Base-by-base conservation (phyloP, 225 moss, liverwort and hornwort species). In the Thuidium tamariscinum region DNA sequence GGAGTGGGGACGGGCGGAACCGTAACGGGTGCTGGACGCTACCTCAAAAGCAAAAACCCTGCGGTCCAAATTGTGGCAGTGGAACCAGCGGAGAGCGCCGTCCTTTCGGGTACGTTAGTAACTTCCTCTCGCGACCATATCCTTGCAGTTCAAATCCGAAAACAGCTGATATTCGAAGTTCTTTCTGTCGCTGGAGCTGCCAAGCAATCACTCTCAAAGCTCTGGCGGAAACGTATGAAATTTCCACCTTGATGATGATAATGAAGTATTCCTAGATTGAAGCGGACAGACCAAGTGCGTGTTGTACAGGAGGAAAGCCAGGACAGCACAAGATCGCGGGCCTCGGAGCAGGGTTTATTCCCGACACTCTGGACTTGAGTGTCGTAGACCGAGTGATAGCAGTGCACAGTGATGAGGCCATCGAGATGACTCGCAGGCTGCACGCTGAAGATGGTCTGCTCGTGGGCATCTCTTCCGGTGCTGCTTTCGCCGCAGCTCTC, bases 391-490 rank as follows among this genome's bases (percentile, higher is more conserved):
- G 93, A 76, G 74, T 97, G 42, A 61, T 94, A 21, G 74, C 89
- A 67, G 89, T 95, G 56, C 85, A 83, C 21, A 90, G 95, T 57
- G 89, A 86, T 56, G 96, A 95, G 71, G 92, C 97, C 32, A 25
- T 98, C 25, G 85, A 85, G 62, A 89, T 87, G 89, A 88, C 95
- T 32, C 88, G 89, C 79, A 93, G 96, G 82, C 89, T 98, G 85
- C 89, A 95, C n/a, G 60, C 74, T 29, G 95, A 98, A 88, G 98
- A 98, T 73, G 93, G 95, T 41, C 87, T 98, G 49, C 92, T 98
- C 26, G 98, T 95, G 44, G 98, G 98, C 41, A 86, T 98, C 62
- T 96, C 98, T 20, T 96, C 96, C 2, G 96, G 96, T 60, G 91
- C 94, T n/a, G 95, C 95, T 62, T 84, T 95, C 42, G 92, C 90